A percentile compares a stretch with the other conserved stretches of the same genome.
phyloP scores from a whole-genome alignment of 1,284 basidiomycete species.

The Fomitopsis betulina region DNA sequence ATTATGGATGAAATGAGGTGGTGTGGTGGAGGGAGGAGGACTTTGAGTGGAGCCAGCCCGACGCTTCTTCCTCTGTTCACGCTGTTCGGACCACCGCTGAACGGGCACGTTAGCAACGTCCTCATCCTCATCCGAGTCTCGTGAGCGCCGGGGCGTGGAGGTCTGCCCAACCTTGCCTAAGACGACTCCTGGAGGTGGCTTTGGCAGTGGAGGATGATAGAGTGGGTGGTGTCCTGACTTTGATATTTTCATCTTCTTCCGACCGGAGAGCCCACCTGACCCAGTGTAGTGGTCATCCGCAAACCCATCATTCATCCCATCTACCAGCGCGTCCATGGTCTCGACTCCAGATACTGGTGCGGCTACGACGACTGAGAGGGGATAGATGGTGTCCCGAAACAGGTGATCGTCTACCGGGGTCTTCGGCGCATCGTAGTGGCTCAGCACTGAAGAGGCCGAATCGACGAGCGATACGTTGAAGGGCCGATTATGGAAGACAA shows the following conservation, averaged over 20 bases:
- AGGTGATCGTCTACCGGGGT: conserved; percentile 55
- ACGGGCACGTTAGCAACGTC: conserved; percentile 23
- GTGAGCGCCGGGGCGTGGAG: conserved; percentile 29
- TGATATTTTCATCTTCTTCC: conserved; percentile 50
- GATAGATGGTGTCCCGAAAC: conserved; percentile 41
- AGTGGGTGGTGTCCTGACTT: conserved; percentile 51
- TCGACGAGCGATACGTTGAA: conserved; percentile 43
- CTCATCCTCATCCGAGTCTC: conserved; percentile 47
- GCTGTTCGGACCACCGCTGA: conserved; percentile 11
- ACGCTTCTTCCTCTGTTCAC: conserved; percentile 9
- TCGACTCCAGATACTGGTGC: conserved; percentile 75
- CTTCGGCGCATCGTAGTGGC: conserved; percentile 56
- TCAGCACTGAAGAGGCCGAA: conserved; percentile 56
- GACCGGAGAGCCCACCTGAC: conserved; percentile 33
- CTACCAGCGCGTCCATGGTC: conserved; percentile 80
- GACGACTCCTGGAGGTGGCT: conserved; percentile 73
- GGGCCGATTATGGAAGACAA: conserved; percentile 28
- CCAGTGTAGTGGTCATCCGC: conserved; percentile 49
- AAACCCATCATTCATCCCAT: conserved; percentile 68
- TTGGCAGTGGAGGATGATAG: conserved; percentile 75
- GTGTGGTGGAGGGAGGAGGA: conserved; percentile 9
- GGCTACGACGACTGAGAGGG: conserved; percentile 66
- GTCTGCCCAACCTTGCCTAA: conserved; percentile 58
- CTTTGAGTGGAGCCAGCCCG: conserved; percentile 12
- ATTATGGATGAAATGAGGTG: conserved; percentile 2